Conservation (phyloP, 352 stramenopile species). For the Discostella stelligera region DNA sequence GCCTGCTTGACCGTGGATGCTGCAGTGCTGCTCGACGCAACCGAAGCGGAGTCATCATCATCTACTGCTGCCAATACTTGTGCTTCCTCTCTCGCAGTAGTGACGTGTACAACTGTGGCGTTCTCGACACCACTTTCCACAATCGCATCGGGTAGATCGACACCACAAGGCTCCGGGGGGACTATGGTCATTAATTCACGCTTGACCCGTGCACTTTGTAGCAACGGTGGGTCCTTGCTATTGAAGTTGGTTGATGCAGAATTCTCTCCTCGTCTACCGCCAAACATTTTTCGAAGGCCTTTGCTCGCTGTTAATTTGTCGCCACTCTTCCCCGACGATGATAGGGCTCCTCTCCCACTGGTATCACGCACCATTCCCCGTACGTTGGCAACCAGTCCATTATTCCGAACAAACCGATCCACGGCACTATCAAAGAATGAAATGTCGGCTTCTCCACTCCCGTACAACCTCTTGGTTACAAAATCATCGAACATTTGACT, state of each 20-base stretch:
- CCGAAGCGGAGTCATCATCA: conserved; percentile 15
- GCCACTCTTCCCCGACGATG: conserved; percentile 10
- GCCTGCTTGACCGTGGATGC: conserved; percentile 13
- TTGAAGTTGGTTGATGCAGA: not conserved
- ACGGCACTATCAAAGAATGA: conserved; percentile 78
- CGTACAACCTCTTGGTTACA: conserved; percentile 79
- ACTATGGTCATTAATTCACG: conserved; percentile 81
- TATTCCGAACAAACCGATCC: conserved; percentile 73
- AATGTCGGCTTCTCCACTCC: conserved; percentile 72
- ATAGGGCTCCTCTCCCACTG: not conserved
- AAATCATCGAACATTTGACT: conserved; percentile 83
- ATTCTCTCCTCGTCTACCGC: not conserved
- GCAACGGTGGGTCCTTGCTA: conserved; percentile 53
- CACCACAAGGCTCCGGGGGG: conserved; percentile 65
- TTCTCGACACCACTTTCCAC: conserved; percentile 11
- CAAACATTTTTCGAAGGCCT: not conserved
- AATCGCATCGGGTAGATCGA: conserved; percentile 42
- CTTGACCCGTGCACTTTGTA: conserved; percentile 74
- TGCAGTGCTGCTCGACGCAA: conserved; percentile 18
- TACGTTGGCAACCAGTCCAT: conserved; percentile 60
- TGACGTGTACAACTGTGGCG: conserved; percentile 12
- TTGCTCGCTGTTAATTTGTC: not conserved
- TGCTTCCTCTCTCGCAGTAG: conserved; percentile 10
- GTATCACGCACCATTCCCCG: conserved; percentile 31
- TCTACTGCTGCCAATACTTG: not conserved